These are phyloP conservation scores for Coleophoma eucalyptorum DNA, from an alignment of 2,329 filamentous ascomycete genomes.

Conservation along the genomic window DNA sequence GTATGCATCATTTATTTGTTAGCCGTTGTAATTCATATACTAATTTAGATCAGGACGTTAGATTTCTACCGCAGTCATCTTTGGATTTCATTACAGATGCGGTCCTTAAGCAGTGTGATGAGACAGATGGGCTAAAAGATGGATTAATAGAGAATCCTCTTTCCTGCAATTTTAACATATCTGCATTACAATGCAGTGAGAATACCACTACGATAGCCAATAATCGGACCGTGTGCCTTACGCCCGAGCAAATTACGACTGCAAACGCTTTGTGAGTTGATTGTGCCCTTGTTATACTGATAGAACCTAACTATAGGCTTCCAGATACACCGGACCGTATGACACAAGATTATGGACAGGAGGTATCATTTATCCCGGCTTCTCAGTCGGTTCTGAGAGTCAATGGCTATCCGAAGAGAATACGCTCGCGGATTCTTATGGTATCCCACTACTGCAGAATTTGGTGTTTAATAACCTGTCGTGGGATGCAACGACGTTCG, in stretches of 20 bases:
- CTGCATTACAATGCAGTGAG: constrained; percentile 23
- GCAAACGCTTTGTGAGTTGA: constrained; percentile 20
- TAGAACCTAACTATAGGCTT: background rate
- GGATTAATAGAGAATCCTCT: constrained; percentile 31
- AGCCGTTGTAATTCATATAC: too few relatives aligned
- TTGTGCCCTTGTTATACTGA: background rate
- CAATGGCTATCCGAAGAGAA: constrained; percentile 33
- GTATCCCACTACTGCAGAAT: constrained; percentile 36
- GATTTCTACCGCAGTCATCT: constrained; percentile 16
- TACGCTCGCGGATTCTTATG: constrained; percentile 28
- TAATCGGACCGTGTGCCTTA: constrained; percentile 23
- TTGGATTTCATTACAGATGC: constrained; percentile 27
- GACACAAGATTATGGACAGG: background rate
- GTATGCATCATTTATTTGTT: too few relatives aligned
- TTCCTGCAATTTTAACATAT: constrained; percentile 29
- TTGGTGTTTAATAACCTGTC: constrained; percentile 32
- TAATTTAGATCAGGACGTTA: background rate
- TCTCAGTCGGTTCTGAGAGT: constrained; percentile 33
- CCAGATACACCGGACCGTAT: constrained; percentile 18
- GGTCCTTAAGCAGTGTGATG: constrained; percentile 29
- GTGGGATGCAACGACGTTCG: constrained; percentile 30
- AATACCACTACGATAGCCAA: constrained; percentile 6
- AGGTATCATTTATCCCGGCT: constrained; percentile 33
- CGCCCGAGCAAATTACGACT: constrained; percentile 24
- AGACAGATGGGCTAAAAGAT: constrained; percentile 28